Percentiles rank a stretch among this genome's conserved stretches.
Conservation (phyloP, 805 yeast genomes). For the Maudiozyma saulgeensis region DNA sequence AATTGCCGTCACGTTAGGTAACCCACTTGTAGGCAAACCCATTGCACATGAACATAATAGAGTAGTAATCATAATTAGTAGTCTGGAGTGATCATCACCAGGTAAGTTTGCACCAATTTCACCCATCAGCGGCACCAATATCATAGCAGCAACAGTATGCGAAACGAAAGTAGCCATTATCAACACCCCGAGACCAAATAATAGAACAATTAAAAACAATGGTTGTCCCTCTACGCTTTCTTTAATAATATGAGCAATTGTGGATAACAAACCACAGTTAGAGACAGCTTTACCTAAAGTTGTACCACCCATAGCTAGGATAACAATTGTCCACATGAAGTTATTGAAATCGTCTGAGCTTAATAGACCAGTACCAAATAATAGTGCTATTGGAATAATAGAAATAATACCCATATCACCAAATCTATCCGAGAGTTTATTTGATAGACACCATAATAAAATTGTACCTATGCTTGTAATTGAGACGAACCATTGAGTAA, state of each 20-base stretch:
- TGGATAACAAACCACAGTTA: constrained; percentile 73
- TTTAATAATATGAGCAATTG: constrained; percentile 68
- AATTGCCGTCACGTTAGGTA: constrained; percentile 95
- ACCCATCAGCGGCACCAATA: constrained; percentile 79
- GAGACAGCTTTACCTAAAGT: constrained; percentile 93
- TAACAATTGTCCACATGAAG: constrained; percentile 92
- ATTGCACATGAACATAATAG: constrained; percentile 85
- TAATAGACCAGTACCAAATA: constrained; percentile 83
- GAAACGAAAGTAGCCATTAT: constrained; percentile 90
- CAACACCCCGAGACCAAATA: constrained; percentile 75
- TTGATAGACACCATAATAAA: constrained; percentile 81
- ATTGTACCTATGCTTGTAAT: constrained; percentile 64
- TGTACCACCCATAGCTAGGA: constrained; percentile 96
- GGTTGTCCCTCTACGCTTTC: constrained; percentile 54
- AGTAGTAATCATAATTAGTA: constrained; percentile 58
- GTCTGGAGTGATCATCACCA: constrained; percentile 71
- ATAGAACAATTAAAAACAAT: constrained; percentile 59
- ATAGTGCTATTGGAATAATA: constrained; percentile 76
- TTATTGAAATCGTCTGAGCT: constrained; percentile 89
- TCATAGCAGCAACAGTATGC: constrained; percentile 94
- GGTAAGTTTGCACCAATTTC: constrained; percentile 75
- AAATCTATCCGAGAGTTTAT: constrained; percentile 56
- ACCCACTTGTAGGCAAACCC: constrained; percentile 97
- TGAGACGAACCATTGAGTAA: constrained; percentile 67
- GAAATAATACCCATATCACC: constrained; percentile 98